These are phyloP conservation scores for Symbiodinium natans DNA, from an alignment of 73 alveolate genomes.

Conservation along the genomic window DNA sequence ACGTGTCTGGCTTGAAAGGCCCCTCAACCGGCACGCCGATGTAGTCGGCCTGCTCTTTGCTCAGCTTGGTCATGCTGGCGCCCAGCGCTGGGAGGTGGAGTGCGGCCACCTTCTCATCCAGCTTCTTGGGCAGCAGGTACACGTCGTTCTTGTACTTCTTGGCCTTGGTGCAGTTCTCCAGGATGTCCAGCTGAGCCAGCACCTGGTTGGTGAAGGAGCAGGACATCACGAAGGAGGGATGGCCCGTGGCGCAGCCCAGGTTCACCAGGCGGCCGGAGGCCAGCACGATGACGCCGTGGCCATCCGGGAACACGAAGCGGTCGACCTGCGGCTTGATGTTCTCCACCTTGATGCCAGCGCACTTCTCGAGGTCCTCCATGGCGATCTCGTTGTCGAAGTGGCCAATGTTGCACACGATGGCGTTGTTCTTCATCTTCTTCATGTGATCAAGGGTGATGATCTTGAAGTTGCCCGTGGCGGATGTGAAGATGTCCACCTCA, in stretches of 20 bases:
- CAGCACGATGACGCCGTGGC: conserved; percentile 97
- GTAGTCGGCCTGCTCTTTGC: conserved; percentile 97
- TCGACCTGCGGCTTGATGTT: conserved; percentile 98
- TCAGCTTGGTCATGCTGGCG: conserved; percentile 97
- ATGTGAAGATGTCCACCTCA: conserved; percentile 97
- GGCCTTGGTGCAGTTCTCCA: conserved; percentile 97
- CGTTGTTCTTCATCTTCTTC: conserved; percentile 99
- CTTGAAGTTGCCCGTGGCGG: conserved; percentile 98
- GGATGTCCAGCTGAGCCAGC: conserved; percentile 97
- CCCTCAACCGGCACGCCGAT: conserved; percentile 97
- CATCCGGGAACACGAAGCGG: conserved; percentile 98
- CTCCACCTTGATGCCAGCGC: conserved; percentile 96
- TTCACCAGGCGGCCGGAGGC: conserved; percentile 98
- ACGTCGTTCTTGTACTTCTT: conserved; percentile 97
- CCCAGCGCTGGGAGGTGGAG: conserved; percentile 97
- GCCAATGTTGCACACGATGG: conserved; percentile 99
- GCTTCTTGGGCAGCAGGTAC: conserved; percentile 97
- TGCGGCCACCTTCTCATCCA: conserved; percentile 97
- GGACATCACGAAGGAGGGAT: conserved; percentile 98
- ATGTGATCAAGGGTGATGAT: conserved; percentile 97
- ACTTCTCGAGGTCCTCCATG: conserved; percentile 97
- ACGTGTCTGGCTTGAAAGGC: conserved; percentile 97
- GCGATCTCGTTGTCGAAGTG: conserved; percentile 99
- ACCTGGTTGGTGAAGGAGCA: conserved; percentile 98
- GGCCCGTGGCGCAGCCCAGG: conserved; percentile 99